These are phyloP conservation scores for Mimosa bimucronata DNA, from an alignment of 306 rosid species.

Conservation along the genomic window DNA sequence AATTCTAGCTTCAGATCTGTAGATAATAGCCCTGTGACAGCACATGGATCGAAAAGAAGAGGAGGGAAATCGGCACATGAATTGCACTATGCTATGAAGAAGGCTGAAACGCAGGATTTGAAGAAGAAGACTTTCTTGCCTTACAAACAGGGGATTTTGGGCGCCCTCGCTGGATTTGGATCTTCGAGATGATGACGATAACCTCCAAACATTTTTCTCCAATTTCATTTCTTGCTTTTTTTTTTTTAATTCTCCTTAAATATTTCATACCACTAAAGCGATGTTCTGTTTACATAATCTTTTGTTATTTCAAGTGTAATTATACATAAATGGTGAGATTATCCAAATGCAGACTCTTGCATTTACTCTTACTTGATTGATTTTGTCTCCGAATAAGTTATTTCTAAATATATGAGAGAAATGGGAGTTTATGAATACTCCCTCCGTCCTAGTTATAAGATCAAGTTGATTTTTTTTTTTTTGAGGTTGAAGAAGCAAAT, in stretches of 20 bases:
- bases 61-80: constrained; percentile 69
- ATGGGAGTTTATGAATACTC: too few relatives aligned
- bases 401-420: too few relatives aligned
- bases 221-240: background rate
- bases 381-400: too few relatives aligned
- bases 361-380: background rate
- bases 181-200: constrained; percentile 28
- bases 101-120: constrained; percentile 68
- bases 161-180: constrained; percentile 76
- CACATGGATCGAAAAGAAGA: constrained; percentile 36
- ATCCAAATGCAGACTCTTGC: background rate
- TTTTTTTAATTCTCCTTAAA: background rate
- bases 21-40: constrained; percentile 40
- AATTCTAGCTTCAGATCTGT: constrained; percentile 56
- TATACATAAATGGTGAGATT: background rate
- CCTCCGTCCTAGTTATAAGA: too few relatives aligned
- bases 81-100: constrained; percentile 72
- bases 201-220: constrained; percentile 18
- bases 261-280: background rate
- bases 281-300: background rate
- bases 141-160: constrained; percentile 80
- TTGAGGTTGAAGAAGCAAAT: too few relatives aligned
- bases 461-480: too few relatives aligned
- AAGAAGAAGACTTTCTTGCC: constrained; percentile 93
- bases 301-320: constrained; percentile 9